A percentile compares a stretch with the other conserved stretches of the same genome.
Conservation (phyloP, 768 basidiomycete genomes). For the Lactarius indigo region DNA sequence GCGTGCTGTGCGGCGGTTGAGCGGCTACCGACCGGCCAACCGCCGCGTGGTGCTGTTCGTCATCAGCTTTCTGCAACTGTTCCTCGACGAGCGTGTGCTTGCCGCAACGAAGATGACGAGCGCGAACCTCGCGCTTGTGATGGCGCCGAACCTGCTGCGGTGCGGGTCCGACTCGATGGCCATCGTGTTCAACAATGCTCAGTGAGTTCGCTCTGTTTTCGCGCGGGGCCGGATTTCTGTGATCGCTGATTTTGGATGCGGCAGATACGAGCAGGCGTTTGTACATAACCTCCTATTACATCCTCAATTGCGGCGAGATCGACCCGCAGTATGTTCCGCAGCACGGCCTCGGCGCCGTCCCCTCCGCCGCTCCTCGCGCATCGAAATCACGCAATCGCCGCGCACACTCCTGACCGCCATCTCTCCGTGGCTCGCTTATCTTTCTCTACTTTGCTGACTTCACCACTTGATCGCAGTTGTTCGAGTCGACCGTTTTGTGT, state of each 20-base stretch:
- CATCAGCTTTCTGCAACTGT: conserved; percentile 87
- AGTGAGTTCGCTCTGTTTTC: conserved; percentile 47
- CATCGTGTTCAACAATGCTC: conserved; percentile 86
- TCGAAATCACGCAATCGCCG: conserved; percentile 58
- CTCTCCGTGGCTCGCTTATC: neutral
- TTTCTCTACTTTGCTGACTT: neutral
- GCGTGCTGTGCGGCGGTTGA: conserved; percentile 75
- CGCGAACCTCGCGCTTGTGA: conserved; percentile 81
- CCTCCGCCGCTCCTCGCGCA: conserved; percentile 44
- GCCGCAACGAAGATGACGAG: conserved; percentile 84
- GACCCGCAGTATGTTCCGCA: conserved; percentile 74
- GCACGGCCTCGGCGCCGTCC: conserved; percentile 70
- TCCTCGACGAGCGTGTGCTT: conserved; percentile 74
- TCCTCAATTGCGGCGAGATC: conserved; percentile 68
- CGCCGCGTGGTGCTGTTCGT: conserved; percentile 83
- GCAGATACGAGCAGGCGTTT: conserved; percentile 83
- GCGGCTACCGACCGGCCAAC: conserved; percentile 81
- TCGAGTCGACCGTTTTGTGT: neutral
- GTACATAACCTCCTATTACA: conserved; percentile 81
- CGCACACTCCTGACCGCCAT: conserved; percentile 10
- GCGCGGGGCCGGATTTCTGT: no score
- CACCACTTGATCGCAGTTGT: neutral
- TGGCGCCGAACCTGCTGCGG: conserved; percentile 87
- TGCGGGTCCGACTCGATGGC: conserved; percentile 87
- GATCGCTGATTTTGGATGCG: neutral